Base-by-base conservation (phyloP, 2,329 filamentous ascomycete genomes). In the Aureobasidium uvarum region DNA sequence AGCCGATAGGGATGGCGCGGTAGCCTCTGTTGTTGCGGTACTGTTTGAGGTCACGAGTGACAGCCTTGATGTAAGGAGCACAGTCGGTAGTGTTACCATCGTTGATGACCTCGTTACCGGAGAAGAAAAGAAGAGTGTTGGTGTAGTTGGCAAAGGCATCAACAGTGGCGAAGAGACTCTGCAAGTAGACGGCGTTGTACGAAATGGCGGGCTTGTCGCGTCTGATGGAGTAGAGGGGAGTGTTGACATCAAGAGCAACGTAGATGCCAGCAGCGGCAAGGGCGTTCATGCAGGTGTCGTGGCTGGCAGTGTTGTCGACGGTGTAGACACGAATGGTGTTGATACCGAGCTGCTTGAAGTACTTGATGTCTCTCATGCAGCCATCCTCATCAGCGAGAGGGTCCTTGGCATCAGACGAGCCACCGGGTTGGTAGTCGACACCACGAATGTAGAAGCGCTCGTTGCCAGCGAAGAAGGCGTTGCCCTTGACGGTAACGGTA, bases 271-370 rank as follows among this genome's bases (percentile, higher is more conserved):
- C 92, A 72, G 90, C 89, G 62, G 86, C 88, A 67, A 96, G 84
- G 52, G 85, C 83, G 67, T 83, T 81, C 93, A 97, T 97, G 83
- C 93, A 97, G 68, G 86, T 84, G 72, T 93, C 88, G 80, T 97
- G 93, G 77, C 89, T 79, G 71, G 83, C 80, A 59, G 87, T 88
- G 84, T 96, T 96, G 82, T 97, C 93, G 70, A 96, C 88, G 18
- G 89, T 92, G 84, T 96, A 97, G 68, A 96, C 90, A 77, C 93
- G 92, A 74, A 97, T 83, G 31, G 92, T 92, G 83, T 97, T 97
- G 79, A 96, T 81, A 56, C 92, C 92, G 59, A 97, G 83, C 70
- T 92, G 85, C 81, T 91, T 85, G 86, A 96, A 96, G 75, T 91
- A 83, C 60, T 80, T 79, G 71, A 96, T 89, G 74, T 96, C 92